These are phyloP conservation scores for Coniochaeta hoffmannii DNA, from an alignment of 2,329 filamentous ascomycete genomes.

Conservation along the genomic window DNA sequence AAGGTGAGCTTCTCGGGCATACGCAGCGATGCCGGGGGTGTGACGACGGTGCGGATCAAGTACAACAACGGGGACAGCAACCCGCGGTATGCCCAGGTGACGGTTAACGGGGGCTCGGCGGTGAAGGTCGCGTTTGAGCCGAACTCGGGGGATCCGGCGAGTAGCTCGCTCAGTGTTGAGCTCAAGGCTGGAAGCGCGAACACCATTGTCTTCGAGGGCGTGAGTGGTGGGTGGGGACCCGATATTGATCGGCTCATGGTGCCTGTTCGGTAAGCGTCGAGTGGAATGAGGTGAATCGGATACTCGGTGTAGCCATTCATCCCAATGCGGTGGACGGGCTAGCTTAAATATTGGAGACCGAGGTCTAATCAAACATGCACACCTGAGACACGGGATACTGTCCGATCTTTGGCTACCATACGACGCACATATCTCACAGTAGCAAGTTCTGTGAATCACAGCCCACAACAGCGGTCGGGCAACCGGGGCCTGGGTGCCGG, in stretches of 20 bases:
- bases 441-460: not conserved
- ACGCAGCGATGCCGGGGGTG: conserved; percentile 30
- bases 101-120: conserved; percentile 43
- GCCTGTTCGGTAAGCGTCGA: conserved; percentile 22
- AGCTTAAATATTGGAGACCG: not conserved
- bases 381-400: not conserved
- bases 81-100: conserved; percentile 44
- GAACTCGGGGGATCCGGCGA: conserved; percentile 32
- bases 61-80: conserved; percentile 48
- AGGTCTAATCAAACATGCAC: not conserved
- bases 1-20: conserved; percentile 40
- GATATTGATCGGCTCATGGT: conserved; percentile 49
- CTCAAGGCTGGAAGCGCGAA: conserved; percentile 39
- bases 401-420: not conserved
- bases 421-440: no score
- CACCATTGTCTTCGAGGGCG: conserved; percentile 36
- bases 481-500: not conserved
- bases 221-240: conserved; percentile 34
- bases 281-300: not conserved
- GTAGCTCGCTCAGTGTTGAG: conserved; percentile 38
- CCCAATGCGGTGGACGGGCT: not conserved
- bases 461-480: not conserved
- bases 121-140: conserved; percentile 50
- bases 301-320: not conserved
- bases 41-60: conserved; percentile 46